Evolutionary conservation across 2,329 filamentous ascomycete species (phyloP).

Genomic region (Neospermospora avenae): DNA sequence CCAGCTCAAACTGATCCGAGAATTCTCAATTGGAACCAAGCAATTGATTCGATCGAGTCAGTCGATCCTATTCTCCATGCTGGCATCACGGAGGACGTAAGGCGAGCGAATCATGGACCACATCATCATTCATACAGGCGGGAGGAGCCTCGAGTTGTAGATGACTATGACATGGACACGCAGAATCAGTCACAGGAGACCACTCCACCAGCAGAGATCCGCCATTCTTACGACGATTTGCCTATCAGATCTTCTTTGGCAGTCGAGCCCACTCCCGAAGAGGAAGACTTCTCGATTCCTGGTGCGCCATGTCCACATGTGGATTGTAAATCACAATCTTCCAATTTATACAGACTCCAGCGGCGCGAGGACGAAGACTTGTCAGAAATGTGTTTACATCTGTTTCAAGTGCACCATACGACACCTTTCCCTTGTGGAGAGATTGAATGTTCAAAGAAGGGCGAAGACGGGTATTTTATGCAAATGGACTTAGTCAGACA

Average conservation of each 20-base stretch:
- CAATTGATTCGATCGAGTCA: slow-evolving; percentile 28
- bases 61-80: slow-evolving; percentile 30
- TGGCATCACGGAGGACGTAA: slow-evolving; percentile 28
- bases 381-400: slow-evolving; percentile 29
- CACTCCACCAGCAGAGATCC: neutral
- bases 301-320: slow-evolving; percentile 28
- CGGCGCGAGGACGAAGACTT: slow-evolving; percentile 24
- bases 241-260: slow-evolving; percentile 7
- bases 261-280: slow-evolving; percentile 4
- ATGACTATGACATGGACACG: neutral
- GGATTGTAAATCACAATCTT: slow-evolving; percentile 20
- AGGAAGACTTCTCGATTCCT: slow-evolving; percentile 7
- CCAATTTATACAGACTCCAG: slow-evolving; percentile 22
- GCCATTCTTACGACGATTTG: neutral
- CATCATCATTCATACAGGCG: slow-evolving; percentile 2
- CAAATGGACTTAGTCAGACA: slow-evolving; percentile 27
- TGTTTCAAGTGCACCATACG: slow-evolving; percentile 26
- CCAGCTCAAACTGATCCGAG: slow-evolving; percentile 28
- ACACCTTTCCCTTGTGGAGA: slow-evolving; percentile 32
- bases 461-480: slow-evolving; percentile 29
- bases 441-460: slow-evolving; percentile 22
- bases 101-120: slow-evolving; percentile 7
- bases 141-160: neutral
- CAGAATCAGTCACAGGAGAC: neutral
- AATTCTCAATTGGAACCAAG: slow-evolving; percentile 33